Percentiles rank a stretch among this genome's conserved stretches.
Evolutionary conservation across 306 rosid genomes (phyloP).

Genomic region (Ammopiptanthus mongolicus): DNA sequence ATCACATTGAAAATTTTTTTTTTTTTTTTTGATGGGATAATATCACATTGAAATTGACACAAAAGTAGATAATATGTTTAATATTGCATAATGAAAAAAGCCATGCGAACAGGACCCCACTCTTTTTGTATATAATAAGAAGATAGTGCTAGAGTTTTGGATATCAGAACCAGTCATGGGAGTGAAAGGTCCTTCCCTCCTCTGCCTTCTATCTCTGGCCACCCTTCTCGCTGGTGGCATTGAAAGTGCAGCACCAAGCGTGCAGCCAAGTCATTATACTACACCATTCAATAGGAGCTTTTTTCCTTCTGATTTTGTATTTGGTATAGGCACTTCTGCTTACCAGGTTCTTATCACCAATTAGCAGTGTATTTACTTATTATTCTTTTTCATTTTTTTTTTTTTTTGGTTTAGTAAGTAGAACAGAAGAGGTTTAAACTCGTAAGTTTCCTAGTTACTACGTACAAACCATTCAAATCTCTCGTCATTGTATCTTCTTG

Average conservation of each 20-base stretch:
- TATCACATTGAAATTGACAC: no score
- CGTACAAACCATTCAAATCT: no score
- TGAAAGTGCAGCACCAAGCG: background rate
- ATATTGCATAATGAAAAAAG: no score
- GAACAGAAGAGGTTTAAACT: no score
- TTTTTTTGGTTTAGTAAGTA: background rate
- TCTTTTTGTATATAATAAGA: background rate
- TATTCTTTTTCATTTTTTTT: no score
- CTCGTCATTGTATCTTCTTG: background rate
- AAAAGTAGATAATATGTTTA: no score
- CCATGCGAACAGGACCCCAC: background rate
- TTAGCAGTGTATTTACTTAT: background rate
- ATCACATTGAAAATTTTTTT: no score
- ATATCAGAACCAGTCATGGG: background rate
- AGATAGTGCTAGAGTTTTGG: background rate
- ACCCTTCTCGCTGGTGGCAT: background rate
- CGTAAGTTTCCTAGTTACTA: no score
- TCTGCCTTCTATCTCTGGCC: background rate
- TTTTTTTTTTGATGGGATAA: no score
- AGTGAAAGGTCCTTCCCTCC: background rate
- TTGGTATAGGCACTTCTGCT: conserved; percentile 37
- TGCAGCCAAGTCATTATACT: background rate
- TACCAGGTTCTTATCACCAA: conserved; percentile 33
- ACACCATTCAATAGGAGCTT: conserved; percentile 22
- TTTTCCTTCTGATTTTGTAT: conserved; percentile 33